phyloP scores from a whole-genome alignment of 2,329 filamentous ascomycete genomes.

The Pseudogymnoascus verrucosus region DNA sequence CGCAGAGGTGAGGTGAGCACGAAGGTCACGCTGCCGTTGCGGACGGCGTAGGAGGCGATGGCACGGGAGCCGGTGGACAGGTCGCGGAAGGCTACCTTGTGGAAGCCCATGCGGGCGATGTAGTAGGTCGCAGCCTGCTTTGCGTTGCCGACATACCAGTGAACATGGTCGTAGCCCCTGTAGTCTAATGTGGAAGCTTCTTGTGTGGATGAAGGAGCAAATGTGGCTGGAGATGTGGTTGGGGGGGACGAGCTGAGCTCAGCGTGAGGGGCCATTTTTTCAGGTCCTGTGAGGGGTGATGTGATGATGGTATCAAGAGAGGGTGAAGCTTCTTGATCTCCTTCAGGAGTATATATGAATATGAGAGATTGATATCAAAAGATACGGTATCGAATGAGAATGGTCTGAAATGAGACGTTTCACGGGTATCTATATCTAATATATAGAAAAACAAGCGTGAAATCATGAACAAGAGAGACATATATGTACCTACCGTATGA shows the following conservation, averaged over 20 bases:
- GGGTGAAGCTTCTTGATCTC: constrained; percentile 38
- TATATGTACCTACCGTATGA: background rate
- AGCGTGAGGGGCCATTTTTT: constrained; percentile 21
- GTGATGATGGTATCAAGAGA: background rate
- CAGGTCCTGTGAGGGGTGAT: background rate
- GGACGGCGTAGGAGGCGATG: constrained; percentile 76
- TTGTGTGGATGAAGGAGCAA: constrained; percentile 30
- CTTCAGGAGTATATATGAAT: constrained; percentile 24
- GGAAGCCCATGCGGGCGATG: constrained; percentile 78
- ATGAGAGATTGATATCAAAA: background rate
- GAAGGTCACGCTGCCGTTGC: constrained; percentile 69
- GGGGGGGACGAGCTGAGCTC: constrained; percentile 14
- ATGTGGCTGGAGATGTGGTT: constrained; percentile 17
- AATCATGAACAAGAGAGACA: background rate
- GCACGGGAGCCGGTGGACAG: constrained; percentile 80
- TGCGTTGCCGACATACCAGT: constrained; percentile 95
- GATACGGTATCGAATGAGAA: background rate
- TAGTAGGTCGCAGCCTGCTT: constrained; percentile 92
- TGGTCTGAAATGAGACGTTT: background rate
- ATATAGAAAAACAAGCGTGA: background rate
- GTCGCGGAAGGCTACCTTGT: constrained; percentile 72
- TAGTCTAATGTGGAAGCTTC: constrained; percentile 43
- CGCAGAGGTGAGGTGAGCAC: constrained; percentile 77
- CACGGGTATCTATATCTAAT: background rate
- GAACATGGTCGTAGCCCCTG: constrained; percentile 83